phyloP scores from a whole-genome alignment of 176 grass and related monocot genomes.

The Stipa capillata region DNA sequence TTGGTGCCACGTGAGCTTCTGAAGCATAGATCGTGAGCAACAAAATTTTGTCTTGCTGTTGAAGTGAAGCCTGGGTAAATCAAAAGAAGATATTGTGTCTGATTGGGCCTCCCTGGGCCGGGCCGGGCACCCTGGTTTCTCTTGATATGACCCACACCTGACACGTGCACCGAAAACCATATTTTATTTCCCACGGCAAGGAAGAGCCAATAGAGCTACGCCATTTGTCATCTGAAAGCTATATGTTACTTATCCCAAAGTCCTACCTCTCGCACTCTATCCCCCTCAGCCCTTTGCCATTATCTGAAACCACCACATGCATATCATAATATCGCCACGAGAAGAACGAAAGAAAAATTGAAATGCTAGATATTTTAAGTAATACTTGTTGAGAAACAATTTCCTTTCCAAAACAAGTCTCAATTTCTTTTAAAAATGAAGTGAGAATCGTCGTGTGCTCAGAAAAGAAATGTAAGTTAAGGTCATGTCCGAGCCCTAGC shows the following conservation, averaged over 20 bases:
- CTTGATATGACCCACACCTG: background rate
- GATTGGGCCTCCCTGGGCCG: background rate
- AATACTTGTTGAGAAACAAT: background rate
- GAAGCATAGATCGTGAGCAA: no score
- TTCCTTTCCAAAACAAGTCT: background rate
- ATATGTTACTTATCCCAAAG: background rate
- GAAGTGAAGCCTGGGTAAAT: no score
- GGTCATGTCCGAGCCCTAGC: no score
- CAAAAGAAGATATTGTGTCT: no score
- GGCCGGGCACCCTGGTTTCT: background rate
- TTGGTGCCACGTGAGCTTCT: no score
- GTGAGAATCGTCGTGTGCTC: no score
- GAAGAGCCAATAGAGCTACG: background rate
- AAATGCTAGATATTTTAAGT: background rate
- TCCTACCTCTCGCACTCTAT: constrained; percentile 10
- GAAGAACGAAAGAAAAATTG: background rate
- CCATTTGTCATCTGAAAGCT: constrained; percentile 13
- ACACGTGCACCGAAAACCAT: background rate
- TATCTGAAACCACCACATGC: constrained; percentile 1
- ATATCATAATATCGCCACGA: background rate
- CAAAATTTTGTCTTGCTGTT: no score
- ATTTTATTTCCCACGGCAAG: background rate
- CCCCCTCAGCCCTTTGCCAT: constrained; percentile 11
- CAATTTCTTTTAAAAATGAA: no score
- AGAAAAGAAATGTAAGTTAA: no score